These are phyloP conservation scores for Exophiala oligosperma DNA, from an alignment of 2,329 filamentous ascomycete genomes.

Conservation along the genomic window DNA sequence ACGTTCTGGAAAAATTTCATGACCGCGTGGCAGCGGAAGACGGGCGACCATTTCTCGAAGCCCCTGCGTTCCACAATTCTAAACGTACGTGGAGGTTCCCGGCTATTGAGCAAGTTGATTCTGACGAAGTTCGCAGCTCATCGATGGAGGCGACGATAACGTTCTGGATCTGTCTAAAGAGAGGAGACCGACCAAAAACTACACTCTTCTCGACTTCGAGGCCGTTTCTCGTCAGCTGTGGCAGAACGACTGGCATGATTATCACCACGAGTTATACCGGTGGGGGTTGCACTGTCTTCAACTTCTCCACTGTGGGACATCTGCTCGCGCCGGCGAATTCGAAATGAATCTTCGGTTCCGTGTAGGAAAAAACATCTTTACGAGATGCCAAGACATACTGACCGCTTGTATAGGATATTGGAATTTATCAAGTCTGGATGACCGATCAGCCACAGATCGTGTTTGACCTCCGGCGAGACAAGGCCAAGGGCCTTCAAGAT, in stretches of 20 bases:
- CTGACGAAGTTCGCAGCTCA: neutral
- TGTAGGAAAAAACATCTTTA: neutral
- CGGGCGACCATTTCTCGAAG: neutral
- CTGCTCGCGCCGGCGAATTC: constrained; percentile 9
- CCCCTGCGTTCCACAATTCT: neutral
- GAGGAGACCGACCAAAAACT: neutral
- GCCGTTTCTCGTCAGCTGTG: constrained; percentile 9
- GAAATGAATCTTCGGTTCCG: constrained; percentile 5
- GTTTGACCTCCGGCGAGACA: constrained; percentile 5
- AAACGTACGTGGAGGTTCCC: neutral
- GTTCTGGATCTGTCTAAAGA: neutral
- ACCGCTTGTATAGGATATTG: neutral
- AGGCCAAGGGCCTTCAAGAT: neutral
- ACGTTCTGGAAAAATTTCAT: constrained; percentile 6
- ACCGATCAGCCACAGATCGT: constrained; percentile 4
- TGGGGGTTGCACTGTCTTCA: constrained; percentile 3
- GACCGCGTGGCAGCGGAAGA: neutral
- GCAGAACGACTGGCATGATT: constrained; percentile 17
- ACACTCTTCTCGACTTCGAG: constrained; percentile 5
- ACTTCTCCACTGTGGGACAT: constrained; percentile 7
- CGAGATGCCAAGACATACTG: neutral
- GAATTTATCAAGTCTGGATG: constrained; percentile 5
- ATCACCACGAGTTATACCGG: constrained; percentile 7
- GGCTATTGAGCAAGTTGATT: neutral
- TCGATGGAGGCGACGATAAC: neutral